Evolutionary conservation across 2,329 filamentous ascomycete genomes (phyloP), one percentile per base, ranked within the genome.

Genomic region (Aciculosporium take): DNA sequence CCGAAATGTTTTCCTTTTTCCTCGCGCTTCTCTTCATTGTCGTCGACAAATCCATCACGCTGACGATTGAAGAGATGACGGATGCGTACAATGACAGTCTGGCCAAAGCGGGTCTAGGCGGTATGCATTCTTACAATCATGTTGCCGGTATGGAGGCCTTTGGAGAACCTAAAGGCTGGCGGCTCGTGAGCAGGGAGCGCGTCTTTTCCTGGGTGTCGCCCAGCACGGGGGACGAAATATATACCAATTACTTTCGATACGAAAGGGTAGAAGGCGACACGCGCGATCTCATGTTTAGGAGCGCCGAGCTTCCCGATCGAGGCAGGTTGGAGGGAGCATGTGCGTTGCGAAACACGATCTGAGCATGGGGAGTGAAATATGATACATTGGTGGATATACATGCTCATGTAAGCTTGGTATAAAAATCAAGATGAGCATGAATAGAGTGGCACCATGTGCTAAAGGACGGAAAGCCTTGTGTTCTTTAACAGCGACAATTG

Each of bases 11-110:
- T 33, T 27, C 29, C n/a, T 28, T 34, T 5, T 13, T 40, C 21
- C 5, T 34, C 18, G 29, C 8, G 9, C 30, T 33, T 7, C 23
- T 24, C 30, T 40, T 40, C 13, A 13, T 33, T 8, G 10, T 20
- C 23, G 38, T 30, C 10, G 18, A 40, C 10, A 40, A 25, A 6
- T 40, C 38, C 12, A 40, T 40, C 38, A 40, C 38, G 17, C n/a
- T 40, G n/a, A 33, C 15, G 5, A n/a, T 40, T 7, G 38, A 40
- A 9, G 38, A 34, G 30, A 33, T 33, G 9, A 12, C 38, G 5
- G 30, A 34, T 5, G n/a, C 1, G 5, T 39, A 31, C 28, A 39
- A 39, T 8, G 17, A n/a, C 2, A 18, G n/a, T 2, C 13, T 39
- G 2, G 20, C 13, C 18, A 12, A 25, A 17, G 12, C 4, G 5